phyloP scores from a whole-genome alignment of 1,284 basidiomycete genomes.

The Ceratorhiza oryzae-sativae region DNA sequence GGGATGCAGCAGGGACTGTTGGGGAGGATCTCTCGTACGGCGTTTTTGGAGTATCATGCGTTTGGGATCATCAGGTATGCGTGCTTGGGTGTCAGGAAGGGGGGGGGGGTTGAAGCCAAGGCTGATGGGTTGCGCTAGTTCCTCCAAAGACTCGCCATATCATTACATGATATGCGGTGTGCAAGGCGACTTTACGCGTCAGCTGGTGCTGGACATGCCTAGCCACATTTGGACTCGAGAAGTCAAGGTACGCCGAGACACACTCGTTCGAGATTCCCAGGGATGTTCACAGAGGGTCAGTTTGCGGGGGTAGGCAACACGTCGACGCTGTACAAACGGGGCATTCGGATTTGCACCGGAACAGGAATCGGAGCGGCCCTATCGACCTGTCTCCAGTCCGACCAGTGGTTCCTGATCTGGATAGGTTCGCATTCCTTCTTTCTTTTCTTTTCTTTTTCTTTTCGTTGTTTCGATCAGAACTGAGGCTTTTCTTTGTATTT shows the following conservation, averaged over 20 bases:
- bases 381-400: conserved; percentile 54
- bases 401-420: conserved; percentile 74
- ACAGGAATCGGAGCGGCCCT: conserved; percentile 78
- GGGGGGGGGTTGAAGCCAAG: background rate
- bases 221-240: conserved; percentile 73
- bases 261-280: background rate
- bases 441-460: too few species aligned
- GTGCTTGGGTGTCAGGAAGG: background rate
- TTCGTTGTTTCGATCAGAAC: background rate
- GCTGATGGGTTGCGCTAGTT: background rate
- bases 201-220: conserved; percentile 72
- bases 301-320: conserved; percentile 82
- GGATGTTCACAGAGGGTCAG: conserved; percentile 49
- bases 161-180: conserved; percentile 81
- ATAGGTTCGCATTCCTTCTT: conserved; percentile 54
- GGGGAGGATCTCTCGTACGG: conserved; percentile 66
- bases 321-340: conserved; percentile 72
- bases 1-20: conserved; percentile 73
- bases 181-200: conserved; percentile 76
- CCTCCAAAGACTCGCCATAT: conserved; percentile 64
- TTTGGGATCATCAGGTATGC: conserved; percentile 62
- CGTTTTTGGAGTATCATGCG: conserved; percentile 70
- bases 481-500: background rate
- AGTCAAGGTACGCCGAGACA: conserved; percentile 61
- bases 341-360: conserved; percentile 78